Conservation (phyloP, 2,329 filamentous ascomycete species). For the Pyrenophora tritici-repentis region DNA sequence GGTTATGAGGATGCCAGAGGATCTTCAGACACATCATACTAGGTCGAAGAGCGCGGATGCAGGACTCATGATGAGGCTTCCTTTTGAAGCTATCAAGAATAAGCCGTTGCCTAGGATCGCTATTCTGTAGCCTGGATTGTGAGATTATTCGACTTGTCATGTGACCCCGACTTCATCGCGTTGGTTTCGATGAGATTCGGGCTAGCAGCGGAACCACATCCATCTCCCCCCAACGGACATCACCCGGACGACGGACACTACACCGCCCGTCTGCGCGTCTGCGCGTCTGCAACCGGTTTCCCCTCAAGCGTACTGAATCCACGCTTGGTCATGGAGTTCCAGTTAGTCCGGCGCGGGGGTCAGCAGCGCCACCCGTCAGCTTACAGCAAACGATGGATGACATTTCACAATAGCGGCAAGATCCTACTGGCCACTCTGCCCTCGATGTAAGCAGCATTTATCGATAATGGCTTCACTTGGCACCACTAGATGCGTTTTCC, state of each 20-base stretch:
- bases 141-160: too few relatives aligned
- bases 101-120: constrained; percentile 37
- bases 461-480: background rate
- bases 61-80: constrained; percentile 9
- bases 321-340: background rate
- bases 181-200: too few relatives aligned
- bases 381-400: background rate
- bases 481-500: background rate
- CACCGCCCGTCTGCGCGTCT: background rate
- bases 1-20: constrained; percentile 11
- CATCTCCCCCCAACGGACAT: background rate
- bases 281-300: background rate
- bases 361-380: constrained; percentile 2
- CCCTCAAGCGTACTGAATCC: too few relatives aligned
- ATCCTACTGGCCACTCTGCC: background rate
- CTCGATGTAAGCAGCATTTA: background rate
- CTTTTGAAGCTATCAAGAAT: constrained; percentile 33
- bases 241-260: background rate
- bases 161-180: too few relatives aligned
- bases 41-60: constrained; percentile 4
- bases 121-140: constrained; percentile 10
- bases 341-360: background rate
- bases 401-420: background rate
- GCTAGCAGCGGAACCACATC: background rate
- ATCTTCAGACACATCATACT: constrained; percentile 5